Evolutionary conservation across 148 eudicot species (phyloP), one percentile per base, ranked within the genome.

Genomic region (Hydrangea macrophylla): DNA sequence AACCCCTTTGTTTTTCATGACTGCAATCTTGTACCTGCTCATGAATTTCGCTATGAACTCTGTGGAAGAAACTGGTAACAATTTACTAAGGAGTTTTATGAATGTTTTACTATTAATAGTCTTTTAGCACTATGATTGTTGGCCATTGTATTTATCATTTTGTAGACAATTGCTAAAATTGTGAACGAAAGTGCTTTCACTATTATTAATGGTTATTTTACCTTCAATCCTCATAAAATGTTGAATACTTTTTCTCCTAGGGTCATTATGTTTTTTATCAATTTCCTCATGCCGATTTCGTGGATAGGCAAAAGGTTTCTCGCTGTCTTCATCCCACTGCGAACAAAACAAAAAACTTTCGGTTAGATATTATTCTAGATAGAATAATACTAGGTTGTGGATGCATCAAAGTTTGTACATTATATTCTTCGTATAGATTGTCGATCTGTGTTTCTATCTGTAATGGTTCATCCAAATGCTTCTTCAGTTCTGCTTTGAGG

Each of bases 1-100:
- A 5, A 1, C 35, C 17, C 26, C 57, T 50, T 25, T 57, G n/a
- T 58, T 58, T 6, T 32, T 70, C 31, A 33, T 25, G n/a, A 57
- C 18, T 22, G 33, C 8, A 32, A 36, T 58, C 78, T 78, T 81
- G 61, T 81, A 77, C 71, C 81, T 70, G 71, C 85, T 77, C 85
- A 81, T 81, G 65, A 77, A 77, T 55, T 75, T 81, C n/a, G 81
- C 85, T 51, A 78, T 75, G 18, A 77, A 81, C 65, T 81, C 85
- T 81, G 78, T 53, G 15, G 33, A 45, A 44, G 37, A 37, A 67
- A 33, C 37, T 35, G 15, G 17, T 22, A 65, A n/a, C n/a, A n/a
- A n/a, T n/a, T n/a, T n/a, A n/a, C n/a, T n/a, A n/a, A n/a, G n/a
- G n/a, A n/a, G n/a, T n/a, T n/a, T n/a, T n/a, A n/a, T n/a, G n/a